Base-by-base conservation (phyloP, 768 basidiomycete species). In the Kwoniella bestiolae region DNA sequence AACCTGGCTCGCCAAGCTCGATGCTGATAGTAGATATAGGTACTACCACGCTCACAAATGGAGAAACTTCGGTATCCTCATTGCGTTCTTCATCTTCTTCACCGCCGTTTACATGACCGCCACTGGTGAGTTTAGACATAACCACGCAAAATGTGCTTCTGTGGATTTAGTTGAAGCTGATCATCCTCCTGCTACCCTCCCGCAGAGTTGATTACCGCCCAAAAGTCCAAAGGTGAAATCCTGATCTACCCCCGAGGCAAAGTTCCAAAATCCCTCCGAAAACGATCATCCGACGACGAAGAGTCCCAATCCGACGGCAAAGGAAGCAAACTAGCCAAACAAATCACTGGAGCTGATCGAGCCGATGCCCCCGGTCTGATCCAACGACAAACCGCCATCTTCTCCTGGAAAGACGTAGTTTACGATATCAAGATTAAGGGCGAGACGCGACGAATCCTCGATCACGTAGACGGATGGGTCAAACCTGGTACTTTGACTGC, bases 401-500 rank as follows among this genome's bases (percentile, higher is more conserved):
- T 81, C 73, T 73, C 72, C 21, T 81, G 80, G 81, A 71, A 75
- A 65, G 79, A 81, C 61, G 79, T 81, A 11, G 70, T 75, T 8
- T 82, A 81, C 60, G 80, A 81, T 65, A 78, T 81, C 72, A 78
- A 81, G 74, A 80, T 80, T 69, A 80, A 80, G 65, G 68, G 69
- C 41, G 49, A 73, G 81, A 12, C 45, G 25, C 60, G 70, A 89
- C 88, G 73, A 81, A 88, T 26, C 28, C 34, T 63, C 77, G 82
- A 44, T 81, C 77, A 78, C 56, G 77, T 79, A 21, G 75, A 77
- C 51, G 79, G 80, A 8, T 79, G 74, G 74, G 75, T 75, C 32
- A 71, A 76, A 45, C 73, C 76, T 7, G 79, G 79, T 25, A 76
- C 74, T 56, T 46, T 77, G 51, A 80, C 79, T 25, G 77, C 77